Percentiles rank a stretch among this genome's conserved stretches.
These are phyloP conservation scores for Boletus subluridellus DNA, from an alignment of 1,284 basidiomycete species.

Conservation along the genomic window DNA sequence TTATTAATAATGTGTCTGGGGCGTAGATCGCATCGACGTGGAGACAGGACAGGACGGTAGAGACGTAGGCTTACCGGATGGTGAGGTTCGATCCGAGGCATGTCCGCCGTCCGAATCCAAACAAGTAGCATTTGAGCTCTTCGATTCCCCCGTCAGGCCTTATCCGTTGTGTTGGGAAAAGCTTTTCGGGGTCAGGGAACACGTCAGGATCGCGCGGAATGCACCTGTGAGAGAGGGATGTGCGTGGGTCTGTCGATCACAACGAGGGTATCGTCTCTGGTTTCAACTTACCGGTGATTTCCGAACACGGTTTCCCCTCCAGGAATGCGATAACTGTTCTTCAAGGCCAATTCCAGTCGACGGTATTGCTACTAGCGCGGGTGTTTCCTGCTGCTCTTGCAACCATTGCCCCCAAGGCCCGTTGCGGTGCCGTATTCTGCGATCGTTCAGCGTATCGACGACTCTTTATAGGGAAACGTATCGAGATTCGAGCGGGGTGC, in stretches of 20 bases:
- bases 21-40: background rate
- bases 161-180: slow-evolving; percentile 56
- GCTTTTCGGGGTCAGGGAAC: slow-evolving; percentile 54
- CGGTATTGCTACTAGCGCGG: too few relatives aligned
- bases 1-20: too few relatives aligned
- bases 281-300: slow-evolving; percentile 49
- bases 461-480: too few relatives aligned
- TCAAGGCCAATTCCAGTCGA: too few relatives aligned
- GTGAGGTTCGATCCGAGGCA: slow-evolving; percentile 63
- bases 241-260: background rate
- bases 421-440: too few relatives aligned
- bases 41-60: background rate
- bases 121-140: slow-evolving; percentile 51
- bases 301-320: slow-evolving; percentile 55
- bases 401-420: too few relatives aligned
- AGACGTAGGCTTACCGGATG: slow-evolving; percentile 20
- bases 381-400: too few relatives aligned
- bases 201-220: slow-evolving; percentile 56
- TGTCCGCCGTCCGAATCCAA: slow-evolving; percentile 59
- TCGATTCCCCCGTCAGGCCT: slow-evolving; percentile 45
- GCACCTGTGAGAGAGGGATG: slow-evolving; percentile 30
- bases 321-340: slow-evolving; percentile 53
- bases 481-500: too few relatives aligned
- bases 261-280: background rate
- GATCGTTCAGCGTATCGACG: too few relatives aligned